phyloP scores from a whole-genome alignment of 2,329 filamentous ascomycete species.

The Fusarium sp. region DNA sequence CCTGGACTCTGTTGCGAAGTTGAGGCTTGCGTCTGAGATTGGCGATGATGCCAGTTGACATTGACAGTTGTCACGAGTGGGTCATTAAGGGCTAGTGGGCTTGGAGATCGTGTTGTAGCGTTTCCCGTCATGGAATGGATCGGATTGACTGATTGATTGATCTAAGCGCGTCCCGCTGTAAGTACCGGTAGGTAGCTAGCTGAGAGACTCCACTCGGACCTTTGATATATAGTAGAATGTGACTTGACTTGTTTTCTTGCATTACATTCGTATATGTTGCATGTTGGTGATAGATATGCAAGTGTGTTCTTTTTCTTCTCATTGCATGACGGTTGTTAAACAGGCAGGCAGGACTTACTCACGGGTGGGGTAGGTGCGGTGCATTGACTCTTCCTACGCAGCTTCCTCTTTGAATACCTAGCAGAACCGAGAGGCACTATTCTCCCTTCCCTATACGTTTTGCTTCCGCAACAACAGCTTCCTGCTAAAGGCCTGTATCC shows the following conservation, averaged over 20 bases:
- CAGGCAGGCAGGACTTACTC: background rate
- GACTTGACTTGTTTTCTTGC: background rate
- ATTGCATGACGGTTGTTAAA: background rate
- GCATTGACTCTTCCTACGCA: background rate
- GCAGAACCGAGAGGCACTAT: background rate
- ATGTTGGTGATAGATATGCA: slow-evolving; percentile 14
- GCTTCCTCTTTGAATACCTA: background rate
- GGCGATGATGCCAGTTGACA: slow-evolving; percentile 36
- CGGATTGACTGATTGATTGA: slow-evolving; percentile 11
- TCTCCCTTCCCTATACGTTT: background rate
- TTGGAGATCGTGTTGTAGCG: slow-evolving; percentile 36
- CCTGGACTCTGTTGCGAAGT: background rate
- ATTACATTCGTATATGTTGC: background rate
- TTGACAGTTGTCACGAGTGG: slow-evolving; percentile 29
- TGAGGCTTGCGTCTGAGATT: slow-evolving; percentile 12
- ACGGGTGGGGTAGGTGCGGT: background rate
- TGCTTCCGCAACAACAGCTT: background rate
- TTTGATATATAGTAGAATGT: slow-evolving; percentile 3
- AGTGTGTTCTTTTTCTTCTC: background rate
- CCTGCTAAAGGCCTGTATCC: background rate
- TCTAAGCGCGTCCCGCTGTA: slow-evolving; percentile 23
- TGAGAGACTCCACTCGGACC: background rate
- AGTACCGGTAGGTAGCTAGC: background rate
- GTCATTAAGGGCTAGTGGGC: slow-evolving; percentile 37
- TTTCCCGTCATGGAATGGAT: slow-evolving; percentile 26